These are phyloP conservation scores for Pseudocercospora crystallina DNA, from an alignment of 2,329 filamentous ascomycete genomes.

Conservation along the genomic window DNA sequence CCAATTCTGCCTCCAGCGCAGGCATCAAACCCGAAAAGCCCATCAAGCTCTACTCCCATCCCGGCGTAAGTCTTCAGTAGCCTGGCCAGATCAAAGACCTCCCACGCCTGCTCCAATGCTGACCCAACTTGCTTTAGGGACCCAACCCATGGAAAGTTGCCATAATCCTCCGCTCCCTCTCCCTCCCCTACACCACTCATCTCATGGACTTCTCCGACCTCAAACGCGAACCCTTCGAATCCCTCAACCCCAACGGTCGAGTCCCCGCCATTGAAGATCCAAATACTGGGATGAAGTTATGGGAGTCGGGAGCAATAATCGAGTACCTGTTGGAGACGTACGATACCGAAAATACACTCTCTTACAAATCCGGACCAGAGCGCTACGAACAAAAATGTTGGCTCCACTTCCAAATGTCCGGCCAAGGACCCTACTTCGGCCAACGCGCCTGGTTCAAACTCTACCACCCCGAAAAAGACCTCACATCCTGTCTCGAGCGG, in stretches of 20 bases:
- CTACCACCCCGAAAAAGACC: conserved; percentile 43
- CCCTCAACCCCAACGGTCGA: conserved; percentile 44
- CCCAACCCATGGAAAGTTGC: conserved; percentile 47
- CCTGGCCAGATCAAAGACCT: too few species aligned
- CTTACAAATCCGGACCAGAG: conserved; percentile 24
- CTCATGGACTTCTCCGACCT: conserved; percentile 41
- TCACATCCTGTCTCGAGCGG: conserved; percentile 40
- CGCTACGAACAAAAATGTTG: conserved; percentile 28
- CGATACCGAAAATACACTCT: conserved; percentile 28
- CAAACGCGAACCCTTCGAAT: conserved; percentile 40
- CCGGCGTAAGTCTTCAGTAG: conserved; percentile 19
- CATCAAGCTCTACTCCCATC: conserved; percentile 31
- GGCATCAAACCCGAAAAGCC: neutral
- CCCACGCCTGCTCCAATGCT: neutral
- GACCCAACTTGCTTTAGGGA: too few species aligned
- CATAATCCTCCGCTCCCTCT: conserved; percentile 45
- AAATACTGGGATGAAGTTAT: conserved; percentile 45
- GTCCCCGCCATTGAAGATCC: conserved; percentile 49
- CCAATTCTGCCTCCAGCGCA: too few species aligned
- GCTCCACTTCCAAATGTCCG: conserved; percentile 35
- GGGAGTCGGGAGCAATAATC: conserved; percentile 34
- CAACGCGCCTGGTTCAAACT: conserved; percentile 45
- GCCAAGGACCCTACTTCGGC: conserved; percentile 42
- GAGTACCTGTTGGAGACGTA: conserved; percentile 34
- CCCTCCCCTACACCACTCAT: conserved; percentile 40